Evolutionary conservation across 169 alveolate genomes (phyloP).

Genomic region (Eimeria falciformis): DNA sequence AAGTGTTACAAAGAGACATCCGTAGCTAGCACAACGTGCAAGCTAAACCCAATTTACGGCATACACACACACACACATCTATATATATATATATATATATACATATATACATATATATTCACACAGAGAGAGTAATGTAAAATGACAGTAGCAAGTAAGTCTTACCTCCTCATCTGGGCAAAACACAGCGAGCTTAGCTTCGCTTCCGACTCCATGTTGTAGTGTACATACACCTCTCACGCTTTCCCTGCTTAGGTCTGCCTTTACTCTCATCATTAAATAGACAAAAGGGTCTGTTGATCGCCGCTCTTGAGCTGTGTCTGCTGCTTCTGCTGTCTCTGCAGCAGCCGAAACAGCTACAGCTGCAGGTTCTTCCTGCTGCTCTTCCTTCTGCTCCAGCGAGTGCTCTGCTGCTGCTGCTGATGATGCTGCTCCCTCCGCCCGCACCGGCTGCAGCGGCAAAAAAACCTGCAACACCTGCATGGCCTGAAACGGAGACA

Average conservation of each 20-base stretch:
- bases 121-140: background rate
- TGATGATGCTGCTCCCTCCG: background rate
- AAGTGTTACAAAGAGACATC: background rate
- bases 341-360: background rate
- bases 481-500: slow-evolving; percentile 64
- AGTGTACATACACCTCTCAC: slow-evolving; percentile 78
- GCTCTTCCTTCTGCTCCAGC: background rate
- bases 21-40: background rate
- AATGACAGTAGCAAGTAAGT: background rate
- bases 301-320: background rate
- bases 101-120: background rate
- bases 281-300: background rate
- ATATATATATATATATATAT: no score
- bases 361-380: background rate
- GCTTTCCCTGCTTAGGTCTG: slow-evolving; percentile 74
- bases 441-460: slow-evolving; percentile 19
- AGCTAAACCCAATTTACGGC: no score
- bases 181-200: slow-evolving; percentile 68
- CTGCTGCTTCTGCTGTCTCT: slow-evolving; percentile 1
- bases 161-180: slow-evolving; percentile 77
- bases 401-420: background rate
- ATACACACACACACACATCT: no score
- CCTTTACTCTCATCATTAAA: slow-evolving; percentile 16
- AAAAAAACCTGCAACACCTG: slow-evolving; percentile 58
- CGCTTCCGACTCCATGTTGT: slow-evolving; percentile 68